Conservation (phyloP, 2,329 filamentous ascomycete species). For the Hymenoscyphus infarciens region DNA sequence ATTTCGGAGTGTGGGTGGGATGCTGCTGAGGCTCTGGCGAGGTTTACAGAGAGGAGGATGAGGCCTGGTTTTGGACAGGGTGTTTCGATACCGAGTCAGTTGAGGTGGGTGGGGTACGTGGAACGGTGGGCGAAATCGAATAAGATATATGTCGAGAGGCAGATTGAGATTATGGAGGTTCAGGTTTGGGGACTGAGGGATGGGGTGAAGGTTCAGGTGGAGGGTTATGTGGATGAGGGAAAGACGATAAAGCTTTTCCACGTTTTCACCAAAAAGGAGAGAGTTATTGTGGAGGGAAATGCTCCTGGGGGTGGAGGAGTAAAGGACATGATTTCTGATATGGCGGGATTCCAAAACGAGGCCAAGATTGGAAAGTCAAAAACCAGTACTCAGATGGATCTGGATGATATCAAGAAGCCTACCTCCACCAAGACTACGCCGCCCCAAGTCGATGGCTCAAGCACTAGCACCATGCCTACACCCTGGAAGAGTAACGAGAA, state of each 20-base stretch:
- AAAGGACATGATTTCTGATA: slow-evolving; percentile 51
- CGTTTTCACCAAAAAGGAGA: slow-evolving; percentile 70
- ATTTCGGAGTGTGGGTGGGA: slow-evolving; percentile 80
- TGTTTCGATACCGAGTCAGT: slow-evolving; percentile 88
- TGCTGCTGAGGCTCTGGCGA: slow-evolving; percentile 57
- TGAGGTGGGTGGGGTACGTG: slow-evolving; percentile 84
- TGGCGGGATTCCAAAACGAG: slow-evolving; percentile 41
- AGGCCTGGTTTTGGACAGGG: slow-evolving; percentile 81
- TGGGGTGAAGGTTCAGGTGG: slow-evolving; percentile 82
- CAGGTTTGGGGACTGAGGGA: slow-evolving; percentile 86
- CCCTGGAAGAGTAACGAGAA: slow-evolving; percentile 1
- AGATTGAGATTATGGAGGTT: slow-evolving; percentile 81
- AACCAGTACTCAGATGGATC: slow-evolving; percentile 15
- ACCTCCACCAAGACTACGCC: background rate
- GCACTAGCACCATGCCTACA: background rate
- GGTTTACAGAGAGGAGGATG: slow-evolving; percentile 84
- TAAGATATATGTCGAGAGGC: slow-evolving; percentile 78
- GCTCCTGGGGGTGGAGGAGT: slow-evolving; percentile 48
- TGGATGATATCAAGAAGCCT: background rate
- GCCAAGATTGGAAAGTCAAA: slow-evolving; percentile 22
- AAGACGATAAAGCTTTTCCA: slow-evolving; percentile 82
- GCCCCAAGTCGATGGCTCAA: background rate
- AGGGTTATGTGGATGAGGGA: slow-evolving; percentile 85
- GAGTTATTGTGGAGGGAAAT: slow-evolving; percentile 61
- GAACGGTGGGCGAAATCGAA: slow-evolving; percentile 74